Percentiles rank a stretch among this genome's conserved stretches.
phyloP scores from a whole-genome alignment of 169 alveolate genomes.

The Cystoisospora suis region DNA sequence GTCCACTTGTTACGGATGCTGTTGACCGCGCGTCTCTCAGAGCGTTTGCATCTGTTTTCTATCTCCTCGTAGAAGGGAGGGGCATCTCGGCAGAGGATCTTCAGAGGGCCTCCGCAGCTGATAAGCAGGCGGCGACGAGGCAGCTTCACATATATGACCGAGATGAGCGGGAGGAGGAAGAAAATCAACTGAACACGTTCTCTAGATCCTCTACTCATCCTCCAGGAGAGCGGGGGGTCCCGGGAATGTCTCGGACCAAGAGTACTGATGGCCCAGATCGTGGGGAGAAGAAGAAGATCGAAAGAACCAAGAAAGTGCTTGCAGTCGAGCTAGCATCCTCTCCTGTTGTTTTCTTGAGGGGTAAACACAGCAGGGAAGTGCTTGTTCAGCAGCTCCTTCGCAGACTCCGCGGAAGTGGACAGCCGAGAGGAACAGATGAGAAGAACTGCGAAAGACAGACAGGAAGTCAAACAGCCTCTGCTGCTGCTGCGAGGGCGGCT shows the following conservation, averaged over 20 bases:
- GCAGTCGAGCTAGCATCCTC: neutral
- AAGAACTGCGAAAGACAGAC: neutral
- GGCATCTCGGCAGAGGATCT: neutral
- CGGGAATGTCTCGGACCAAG: no score
- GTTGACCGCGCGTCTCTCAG: neutral
- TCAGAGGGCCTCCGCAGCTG: neutral
- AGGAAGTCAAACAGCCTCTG: neutral
- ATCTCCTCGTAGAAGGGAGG: conserved; percentile 15
- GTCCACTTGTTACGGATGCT: no score
- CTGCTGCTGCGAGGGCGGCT: neutral
- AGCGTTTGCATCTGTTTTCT: neutral
- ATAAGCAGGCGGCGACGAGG: neutral
- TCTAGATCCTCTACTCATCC: no score
- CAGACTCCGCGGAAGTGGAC: neutral
- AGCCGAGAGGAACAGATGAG: no score
- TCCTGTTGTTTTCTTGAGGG: conserved; percentile 1
- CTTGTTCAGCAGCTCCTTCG: neutral
- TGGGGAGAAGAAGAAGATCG: no score
- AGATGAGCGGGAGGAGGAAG: no score
- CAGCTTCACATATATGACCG: no score
- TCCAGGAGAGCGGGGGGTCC: no score
- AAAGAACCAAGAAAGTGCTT: no score
- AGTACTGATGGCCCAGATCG: no score
- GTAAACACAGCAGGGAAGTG: neutral
- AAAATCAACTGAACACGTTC: no score